These are phyloP conservation scores for Argentina anserina DNA, from an alignment of 306 rosid species.

Conservation along the genomic window DNA sequence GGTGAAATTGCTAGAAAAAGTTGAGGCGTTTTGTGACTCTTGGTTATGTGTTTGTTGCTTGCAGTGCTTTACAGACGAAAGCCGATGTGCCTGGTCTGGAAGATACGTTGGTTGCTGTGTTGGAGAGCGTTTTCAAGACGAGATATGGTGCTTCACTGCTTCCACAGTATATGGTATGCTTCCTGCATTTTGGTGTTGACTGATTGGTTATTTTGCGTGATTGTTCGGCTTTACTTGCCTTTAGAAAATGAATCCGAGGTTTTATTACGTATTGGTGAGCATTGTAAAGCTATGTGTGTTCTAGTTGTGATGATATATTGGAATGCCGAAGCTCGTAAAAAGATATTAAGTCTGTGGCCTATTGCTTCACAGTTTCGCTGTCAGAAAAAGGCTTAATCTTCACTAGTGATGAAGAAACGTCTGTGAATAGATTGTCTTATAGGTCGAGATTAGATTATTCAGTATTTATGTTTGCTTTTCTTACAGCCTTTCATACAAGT, in stretches of 20 bases:
- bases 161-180: conserved; percentile 72
- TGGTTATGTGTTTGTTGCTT: conserved; percentile 3
- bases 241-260: neutral
- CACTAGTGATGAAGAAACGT: neutral
- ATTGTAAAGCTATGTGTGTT: neutral
- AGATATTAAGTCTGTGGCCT: neutral
- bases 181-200: conserved; percentile 4
- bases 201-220: neutral
- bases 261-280: neutral
- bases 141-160: conserved; percentile 79
- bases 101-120: conserved; percentile 53
- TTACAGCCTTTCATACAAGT: conserved; percentile 78
- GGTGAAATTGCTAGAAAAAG: neutral
- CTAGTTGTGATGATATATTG: neutral
- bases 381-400: neutral
- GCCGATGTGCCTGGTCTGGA: conserved; percentile 64
- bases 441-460: neutral
- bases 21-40: neutral
- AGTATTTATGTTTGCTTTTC: conserved; percentile 2
- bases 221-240: neutral
- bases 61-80: conserved; percentile 80
- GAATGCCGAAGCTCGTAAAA: neutral
- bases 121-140: conserved; percentile 78
- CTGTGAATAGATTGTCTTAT: neutral
- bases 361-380: neutral